These are phyloP conservation scores for Salix viminalis DNA, from an alignment of 345 rosid species.

Conservation along the genomic window DNA sequence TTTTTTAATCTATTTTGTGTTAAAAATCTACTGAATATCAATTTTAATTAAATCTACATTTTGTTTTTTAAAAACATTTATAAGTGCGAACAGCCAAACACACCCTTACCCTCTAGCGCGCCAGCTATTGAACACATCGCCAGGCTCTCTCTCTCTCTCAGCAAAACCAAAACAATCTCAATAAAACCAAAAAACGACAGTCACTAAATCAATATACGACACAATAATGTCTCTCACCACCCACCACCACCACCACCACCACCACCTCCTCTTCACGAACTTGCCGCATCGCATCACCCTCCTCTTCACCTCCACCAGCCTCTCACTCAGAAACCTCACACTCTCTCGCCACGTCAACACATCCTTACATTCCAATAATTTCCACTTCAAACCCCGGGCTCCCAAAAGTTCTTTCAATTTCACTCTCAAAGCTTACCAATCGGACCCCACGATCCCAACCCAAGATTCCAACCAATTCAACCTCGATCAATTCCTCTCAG, in stretches of 20 bases:
- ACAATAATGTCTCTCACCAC: slow-evolving; percentile 37
- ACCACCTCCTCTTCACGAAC: slow-evolving; percentile 31
- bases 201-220: neutral
- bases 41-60: too few species aligned
- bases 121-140: slow-evolving; percentile 29
- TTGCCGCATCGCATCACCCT: slow-evolving; percentile 36
- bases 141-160: slow-evolving; percentile 3
- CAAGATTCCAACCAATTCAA: slow-evolving; percentile 24
- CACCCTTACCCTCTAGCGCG: slow-evolving; percentile 13
- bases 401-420: neutral
- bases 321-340: slow-evolving; percentile 16
- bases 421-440: slow-evolving; percentile 11
- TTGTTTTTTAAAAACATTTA: neutral
- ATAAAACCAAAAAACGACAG: neutral
- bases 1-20: too few species aligned
- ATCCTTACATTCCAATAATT: neutral
- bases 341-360: slow-evolving; percentile 25
- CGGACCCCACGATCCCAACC: neutral
- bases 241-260: slow-evolving; percentile 34
- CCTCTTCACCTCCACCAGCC: slow-evolving; percentile 23
- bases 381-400: slow-evolving; percentile 10
- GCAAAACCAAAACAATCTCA: slow-evolving; percentile 4
- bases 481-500: slow-evolving; percentile 43
- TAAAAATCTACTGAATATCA: too few species aligned
- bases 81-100: neutral